These are phyloP conservation scores for Colletotrichum truncatum DNA, from an alignment of 2,329 filamentous ascomycete species.

Conservation along the genomic window DNA sequence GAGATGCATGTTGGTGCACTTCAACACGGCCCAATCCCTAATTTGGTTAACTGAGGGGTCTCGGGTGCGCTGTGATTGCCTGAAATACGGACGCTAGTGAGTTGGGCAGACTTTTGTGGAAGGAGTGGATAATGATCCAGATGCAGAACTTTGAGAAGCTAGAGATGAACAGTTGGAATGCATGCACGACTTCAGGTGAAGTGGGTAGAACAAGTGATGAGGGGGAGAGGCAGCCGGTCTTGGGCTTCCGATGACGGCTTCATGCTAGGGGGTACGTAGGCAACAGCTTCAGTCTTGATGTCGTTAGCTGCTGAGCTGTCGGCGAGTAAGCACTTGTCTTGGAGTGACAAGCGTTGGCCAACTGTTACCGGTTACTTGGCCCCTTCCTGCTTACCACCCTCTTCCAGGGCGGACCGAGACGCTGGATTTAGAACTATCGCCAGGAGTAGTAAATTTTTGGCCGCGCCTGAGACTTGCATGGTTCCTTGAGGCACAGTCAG, in stretches of 20 bases:
- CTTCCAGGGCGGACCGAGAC: neutral
- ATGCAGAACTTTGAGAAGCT: neutral
- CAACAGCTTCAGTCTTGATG: too few relatives aligned
- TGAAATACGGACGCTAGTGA: neutral
- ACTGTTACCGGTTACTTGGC: neutral
- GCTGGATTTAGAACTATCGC: slow-evolving; percentile 18
- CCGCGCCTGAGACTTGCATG: slow-evolving; percentile 4
- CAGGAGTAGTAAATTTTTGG: neutral
- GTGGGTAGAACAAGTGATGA: neutral
- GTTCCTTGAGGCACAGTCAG: slow-evolving; percentile 1
- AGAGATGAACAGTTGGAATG: neutral
- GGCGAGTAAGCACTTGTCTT: slow-evolving; percentile 3
- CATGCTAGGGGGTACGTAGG: too few relatives aligned
- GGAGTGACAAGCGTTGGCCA: neutral
- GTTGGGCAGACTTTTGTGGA: neutral
- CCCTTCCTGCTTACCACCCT: neutral
- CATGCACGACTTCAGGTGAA: neutral
- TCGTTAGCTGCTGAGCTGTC: neutral
- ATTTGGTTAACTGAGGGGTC: neutral
- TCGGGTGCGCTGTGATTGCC: neutral
- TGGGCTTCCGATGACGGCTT: neutral
- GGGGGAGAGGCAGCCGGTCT: neutral
- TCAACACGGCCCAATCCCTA: neutral
- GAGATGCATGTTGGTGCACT: neutral
- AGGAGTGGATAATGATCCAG: neutral